Conservation (phyloP, 257 asterid genomes). For the Solanum appendiculatum region DNA sequence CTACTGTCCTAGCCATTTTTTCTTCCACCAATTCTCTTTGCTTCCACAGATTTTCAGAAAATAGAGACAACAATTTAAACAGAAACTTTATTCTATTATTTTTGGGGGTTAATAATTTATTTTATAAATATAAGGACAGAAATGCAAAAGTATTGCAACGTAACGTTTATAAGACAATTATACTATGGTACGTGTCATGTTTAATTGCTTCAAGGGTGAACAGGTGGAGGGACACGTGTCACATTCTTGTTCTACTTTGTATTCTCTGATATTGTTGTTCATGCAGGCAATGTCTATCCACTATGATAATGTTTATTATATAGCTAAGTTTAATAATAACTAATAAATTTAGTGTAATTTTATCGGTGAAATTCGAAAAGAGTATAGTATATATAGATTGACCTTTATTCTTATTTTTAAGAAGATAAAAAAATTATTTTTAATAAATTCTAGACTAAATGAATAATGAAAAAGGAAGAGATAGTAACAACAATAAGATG, state of each 20-base stretch:
- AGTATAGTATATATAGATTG: neutral
- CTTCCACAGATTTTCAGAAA: neutral
- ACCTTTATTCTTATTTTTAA: neutral
- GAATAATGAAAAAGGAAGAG: no score
- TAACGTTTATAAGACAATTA: neutral
- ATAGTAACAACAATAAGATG: no score
- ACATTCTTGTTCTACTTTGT: neutral
- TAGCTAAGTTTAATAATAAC: no score
- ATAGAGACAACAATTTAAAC: neutral
- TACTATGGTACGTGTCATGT: slow-evolving; percentile 7
- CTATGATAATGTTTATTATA: neutral
- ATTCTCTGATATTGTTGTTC: neutral
- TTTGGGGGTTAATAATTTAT: neutral
- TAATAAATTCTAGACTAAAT: no score
- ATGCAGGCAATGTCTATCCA: neutral
- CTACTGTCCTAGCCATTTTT: slow-evolving; percentile 66
- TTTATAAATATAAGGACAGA: neutral
- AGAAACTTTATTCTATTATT: neutral
- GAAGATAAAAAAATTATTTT: no score
- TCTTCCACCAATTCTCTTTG: neutral
- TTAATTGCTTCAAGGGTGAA: neutral
- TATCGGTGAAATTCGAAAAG: neutral
- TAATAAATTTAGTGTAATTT: no score
- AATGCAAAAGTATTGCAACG: neutral
- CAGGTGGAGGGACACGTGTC: slow-evolving; percentile 29